Conservation (phyloP, 345 rosid genomes). For the Bruguiera parviflora region DNA sequence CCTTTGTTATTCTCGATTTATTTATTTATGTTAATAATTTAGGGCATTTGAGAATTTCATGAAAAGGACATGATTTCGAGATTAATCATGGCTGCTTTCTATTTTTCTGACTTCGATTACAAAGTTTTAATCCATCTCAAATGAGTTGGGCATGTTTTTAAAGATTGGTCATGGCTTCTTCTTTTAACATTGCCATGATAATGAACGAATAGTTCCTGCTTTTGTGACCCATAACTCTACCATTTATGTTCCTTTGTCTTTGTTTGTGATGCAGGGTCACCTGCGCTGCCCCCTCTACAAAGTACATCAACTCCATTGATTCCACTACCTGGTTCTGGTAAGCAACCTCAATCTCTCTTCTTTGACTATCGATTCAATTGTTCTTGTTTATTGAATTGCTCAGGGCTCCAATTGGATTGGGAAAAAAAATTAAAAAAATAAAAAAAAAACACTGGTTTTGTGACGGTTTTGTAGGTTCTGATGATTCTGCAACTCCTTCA, state of each 20-base stretch:
- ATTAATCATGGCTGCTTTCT: too few species aligned
- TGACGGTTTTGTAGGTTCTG: constrained; percentile 27
- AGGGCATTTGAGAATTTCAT: too few species aligned
- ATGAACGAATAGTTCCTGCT: neutral
- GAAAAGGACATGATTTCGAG: too few species aligned
- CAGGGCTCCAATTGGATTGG: too few species aligned
- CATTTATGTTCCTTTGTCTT: too few species aligned
- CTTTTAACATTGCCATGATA: neutral
- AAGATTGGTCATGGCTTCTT: too few species aligned
- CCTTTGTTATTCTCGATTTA: neutral
- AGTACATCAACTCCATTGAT: constrained; percentile 24
- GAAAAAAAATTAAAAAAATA: too few species aligned
- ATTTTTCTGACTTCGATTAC: neutral
- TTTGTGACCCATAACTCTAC: neutral
- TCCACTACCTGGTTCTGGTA: constrained; percentile 36
- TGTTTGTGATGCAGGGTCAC: constrained; percentile 28
- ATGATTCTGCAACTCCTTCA: constrained; percentile 17
- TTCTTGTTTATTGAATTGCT: too few species aligned
- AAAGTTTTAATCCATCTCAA: neutral
- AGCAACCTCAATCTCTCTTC: constrained; percentile 5
- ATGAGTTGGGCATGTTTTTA: too few species aligned
- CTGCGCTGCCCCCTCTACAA: constrained; percentile 47
- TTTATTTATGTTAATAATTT: neutral
- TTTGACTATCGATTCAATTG: neutral
- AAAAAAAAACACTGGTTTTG: neutral